Conservation (phyloP, 2,329 filamentous ascomycete genomes). For the Talaromyces pinophilus region DNA sequence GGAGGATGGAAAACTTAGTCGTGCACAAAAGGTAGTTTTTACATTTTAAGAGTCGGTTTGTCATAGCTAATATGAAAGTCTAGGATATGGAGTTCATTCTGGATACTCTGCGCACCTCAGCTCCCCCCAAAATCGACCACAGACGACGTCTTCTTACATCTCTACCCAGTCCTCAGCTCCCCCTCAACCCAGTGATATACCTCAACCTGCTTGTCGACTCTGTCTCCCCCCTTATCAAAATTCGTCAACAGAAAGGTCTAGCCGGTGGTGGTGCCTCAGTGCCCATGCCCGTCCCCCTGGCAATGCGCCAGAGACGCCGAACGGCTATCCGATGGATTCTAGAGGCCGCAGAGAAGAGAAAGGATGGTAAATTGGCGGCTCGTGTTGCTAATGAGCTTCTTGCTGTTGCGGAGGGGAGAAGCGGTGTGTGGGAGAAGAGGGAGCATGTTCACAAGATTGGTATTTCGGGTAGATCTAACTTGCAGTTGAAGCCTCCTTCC, state of each 20-base stretch:
- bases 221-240: slow-evolving; percentile 81
- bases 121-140: slow-evolving; percentile 74
- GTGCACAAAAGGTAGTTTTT: slow-evolving; percentile 74
- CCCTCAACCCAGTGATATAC: slow-evolving; percentile 86
- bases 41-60: not conserved
- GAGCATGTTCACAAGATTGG: slow-evolving; percentile 76
- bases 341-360: slow-evolving; percentile 76
- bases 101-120: slow-evolving; percentile 77
- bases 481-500: slow-evolving; percentile 38
- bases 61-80: not conserved
- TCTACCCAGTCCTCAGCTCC: slow-evolving; percentile 75
- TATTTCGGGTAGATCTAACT: slow-evolving; percentile 75
- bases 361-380: slow-evolving; percentile 71
- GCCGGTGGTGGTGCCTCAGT: slow-evolving; percentile 84
- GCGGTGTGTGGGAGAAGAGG: slow-evolving; percentile 80
- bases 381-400: slow-evolving; percentile 84
- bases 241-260: slow-evolving; percentile 72
- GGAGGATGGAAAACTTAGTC: slow-evolving; percentile 84
- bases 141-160: slow-evolving; percentile 62
- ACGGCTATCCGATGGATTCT: slow-evolving; percentile 87
- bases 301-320: slow-evolving; percentile 72
- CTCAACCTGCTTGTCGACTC: slow-evolving; percentile 89
- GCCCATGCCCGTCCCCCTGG: slow-evolving; percentile 77
- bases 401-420: slow-evolving; percentile 82
- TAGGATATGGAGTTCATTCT: slow-evolving; percentile 85